phyloP scores from a whole-genome alignment of 225 moss, liverwort and hornwort species.

The Thuidium tamariscinum region DNA sequence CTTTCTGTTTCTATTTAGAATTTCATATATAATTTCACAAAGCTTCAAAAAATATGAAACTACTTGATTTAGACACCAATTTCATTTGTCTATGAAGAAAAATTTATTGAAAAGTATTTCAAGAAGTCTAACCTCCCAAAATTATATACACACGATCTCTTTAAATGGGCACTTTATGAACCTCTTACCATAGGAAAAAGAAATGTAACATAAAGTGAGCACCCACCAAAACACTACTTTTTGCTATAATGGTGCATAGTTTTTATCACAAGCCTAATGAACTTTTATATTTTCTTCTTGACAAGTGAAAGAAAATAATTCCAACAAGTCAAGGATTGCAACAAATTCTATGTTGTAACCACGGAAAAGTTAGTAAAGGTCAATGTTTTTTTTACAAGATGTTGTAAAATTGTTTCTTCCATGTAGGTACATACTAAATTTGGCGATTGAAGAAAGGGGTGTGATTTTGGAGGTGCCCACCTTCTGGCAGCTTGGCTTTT shows the following conservation, averaged over 20 bases:
- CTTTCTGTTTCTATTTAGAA: background rate
- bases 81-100: background rate
- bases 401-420: background rate
- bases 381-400: background rate
- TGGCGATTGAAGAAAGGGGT: background rate
- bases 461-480: background rate
- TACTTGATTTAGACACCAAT: background rate
- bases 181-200: too few relatives aligned
- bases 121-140: background rate
- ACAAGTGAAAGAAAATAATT: background rate
- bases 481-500: background rate
- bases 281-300: background rate
- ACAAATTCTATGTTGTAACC: too few relatives aligned
- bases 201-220: background rate
- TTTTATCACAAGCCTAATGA: background rate
- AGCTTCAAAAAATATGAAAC: background rate
- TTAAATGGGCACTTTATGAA: fast-evolving
- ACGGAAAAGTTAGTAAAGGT: too few relatives aligned
- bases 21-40: background rate
- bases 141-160: background rate
- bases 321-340: background rate
- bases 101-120: too few relatives aligned
- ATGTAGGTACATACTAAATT: background rate
- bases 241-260: background rate
- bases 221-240: background rate